Percentiles rank a stretch among this genome's conserved stretches.
These are phyloP conservation scores for Ogataea chonburiensis DNA, from an alignment of 805 yeast genomes.

Conservation along the genomic window DNA sequence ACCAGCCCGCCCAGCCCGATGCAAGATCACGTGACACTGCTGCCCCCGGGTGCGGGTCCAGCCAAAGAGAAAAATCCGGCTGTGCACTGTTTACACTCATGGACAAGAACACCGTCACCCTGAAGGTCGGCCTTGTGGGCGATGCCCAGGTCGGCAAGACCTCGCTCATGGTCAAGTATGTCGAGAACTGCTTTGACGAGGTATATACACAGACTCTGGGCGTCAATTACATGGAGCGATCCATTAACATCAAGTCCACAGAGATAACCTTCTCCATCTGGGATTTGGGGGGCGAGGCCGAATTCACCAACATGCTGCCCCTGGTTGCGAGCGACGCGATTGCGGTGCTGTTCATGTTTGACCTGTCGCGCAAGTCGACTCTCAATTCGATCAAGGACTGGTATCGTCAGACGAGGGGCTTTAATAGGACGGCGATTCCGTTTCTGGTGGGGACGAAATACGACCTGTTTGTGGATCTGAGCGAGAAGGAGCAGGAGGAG, in stretches of 20 bases:
- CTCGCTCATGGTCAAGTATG: slow-evolving; percentile 93
- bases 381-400: slow-evolving; percentile 88
- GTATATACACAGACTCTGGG: slow-evolving; percentile 93
- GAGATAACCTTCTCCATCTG: slow-evolving; percentile 88
- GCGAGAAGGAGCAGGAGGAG: slow-evolving; percentile 78
- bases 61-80: slow-evolving; percentile 7
- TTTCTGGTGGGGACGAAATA: slow-evolving; percentile 91
- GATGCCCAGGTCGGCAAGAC: slow-evolving; percentile 97
- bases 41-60: no score
- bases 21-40: slow-evolving; percentile 5
- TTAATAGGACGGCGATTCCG: slow-evolving; percentile 88
- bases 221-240: slow-evolving; percentile 91
- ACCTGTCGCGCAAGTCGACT: slow-evolving; percentile 81
- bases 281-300: slow-evolving; percentile 96
- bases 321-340: slow-evolving; percentile 90
- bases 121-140: slow-evolving; percentile 91
- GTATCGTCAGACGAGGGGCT: slow-evolving; percentile 89
- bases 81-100: slow-evolving; percentile 13
- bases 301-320: slow-evolving; percentile 93
- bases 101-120: slow-evolving; percentile 47
- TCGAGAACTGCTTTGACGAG: slow-evolving; percentile 91
- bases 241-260: slow-evolving; percentile 78
- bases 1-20: slow-evolving; percentile 4
- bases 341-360: slow-evolving; percentile 87
- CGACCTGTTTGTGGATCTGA: slow-evolving; percentile 78